Evolutionary conservation across 1,139 yeast species (phyloP).

Genomic region (Debaryomyces fabryi): DNA sequence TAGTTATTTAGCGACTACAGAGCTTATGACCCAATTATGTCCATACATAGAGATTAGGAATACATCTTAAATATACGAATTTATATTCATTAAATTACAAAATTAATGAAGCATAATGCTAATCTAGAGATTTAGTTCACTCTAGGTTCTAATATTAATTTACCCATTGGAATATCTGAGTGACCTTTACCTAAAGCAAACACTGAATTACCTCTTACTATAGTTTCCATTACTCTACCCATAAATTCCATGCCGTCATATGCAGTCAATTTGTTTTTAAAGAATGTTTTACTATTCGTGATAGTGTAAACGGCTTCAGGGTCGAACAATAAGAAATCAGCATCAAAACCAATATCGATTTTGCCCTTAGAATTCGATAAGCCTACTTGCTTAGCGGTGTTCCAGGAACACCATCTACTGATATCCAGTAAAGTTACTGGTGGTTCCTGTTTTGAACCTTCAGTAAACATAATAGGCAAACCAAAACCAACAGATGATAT

Average conservation of each 20-base stretch:
- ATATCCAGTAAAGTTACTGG: constrained; percentile 64
- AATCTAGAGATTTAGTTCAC: constrained; percentile 14
- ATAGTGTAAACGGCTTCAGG: constrained; percentile 58
- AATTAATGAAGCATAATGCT: constrained; percentile 45
- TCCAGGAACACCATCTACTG: constrained; percentile 74
- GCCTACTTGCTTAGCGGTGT: constrained; percentile 87
- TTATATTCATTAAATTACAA: neutral
- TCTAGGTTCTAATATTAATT: constrained; percentile 61
- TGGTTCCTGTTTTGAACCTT: constrained; percentile 58
- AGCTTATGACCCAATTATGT: neutral
- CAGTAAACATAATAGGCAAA: constrained; percentile 76
- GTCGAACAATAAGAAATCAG: constrained; percentile 84
- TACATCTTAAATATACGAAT: neutral
- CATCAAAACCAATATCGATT: constrained; percentile 75
- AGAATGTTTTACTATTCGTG: constrained; percentile 60
- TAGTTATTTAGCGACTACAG: neutral
- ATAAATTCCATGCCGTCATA: constrained; percentile 68
- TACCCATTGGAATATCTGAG: constrained; percentile 57
- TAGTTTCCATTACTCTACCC: constrained; percentile 79
- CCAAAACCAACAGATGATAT: constrained; percentile 92
- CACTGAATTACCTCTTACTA: constrained; percentile 72
- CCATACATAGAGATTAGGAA: neutral
- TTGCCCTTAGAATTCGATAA: constrained; percentile 71
- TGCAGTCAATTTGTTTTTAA: constrained; percentile 87
- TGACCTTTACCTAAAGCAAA: constrained; percentile 63